Evolutionary conservation across 176 grass and related monocot species (phyloP), one percentile per base, ranked within the genome.

Genomic region (Dendrocalamus sinicus): DNA sequence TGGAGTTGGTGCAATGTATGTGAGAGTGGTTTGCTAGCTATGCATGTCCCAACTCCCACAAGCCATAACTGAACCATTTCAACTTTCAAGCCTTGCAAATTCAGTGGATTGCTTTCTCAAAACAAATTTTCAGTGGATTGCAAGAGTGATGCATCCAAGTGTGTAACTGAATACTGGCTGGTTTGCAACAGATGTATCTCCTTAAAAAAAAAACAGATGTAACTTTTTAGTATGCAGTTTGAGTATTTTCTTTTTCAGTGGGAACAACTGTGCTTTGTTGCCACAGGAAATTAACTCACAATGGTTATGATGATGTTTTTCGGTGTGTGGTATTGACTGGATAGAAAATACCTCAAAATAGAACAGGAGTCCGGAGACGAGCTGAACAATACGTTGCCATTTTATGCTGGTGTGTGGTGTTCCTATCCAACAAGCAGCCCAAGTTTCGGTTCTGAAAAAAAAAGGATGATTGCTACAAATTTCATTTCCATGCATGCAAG

Each of bases 1-100:
- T 63, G 82, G 88, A 82, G 78, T 47, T 46, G 83, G 44, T 86
- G 6, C 39, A 41, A 8, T n/a, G 30, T 35, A 52, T 44, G 22
- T 14, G 22, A 70, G 76, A 86, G 89, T 83, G 67, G 89, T 87
- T 90, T 83, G 73, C 79, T 86, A 67, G 82, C 79, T 90, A 79
- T 90, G 65, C 44, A 81, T 19, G 26, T 45, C 20, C 62, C 35
- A 53, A 70, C 66, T 45, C 22, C 19, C 15, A 30, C 55, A 15
- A 9, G 9, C 52, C 19, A 46, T 50, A 86, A 77, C 79, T 77
- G 84, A 90, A 90, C 65, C 89, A 90, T 12, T 37, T 50, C 65
- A 46, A 12, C 86, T 12, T 37, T 48, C 66, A 37, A 12, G 35
- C 60, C 2, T 55, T 48, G 39, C 20, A 65, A 2, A 69, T 72